phyloP scores from a whole-genome alignment of 2,329 filamentous ascomycete species.

The Phialophora macrospora region DNA sequence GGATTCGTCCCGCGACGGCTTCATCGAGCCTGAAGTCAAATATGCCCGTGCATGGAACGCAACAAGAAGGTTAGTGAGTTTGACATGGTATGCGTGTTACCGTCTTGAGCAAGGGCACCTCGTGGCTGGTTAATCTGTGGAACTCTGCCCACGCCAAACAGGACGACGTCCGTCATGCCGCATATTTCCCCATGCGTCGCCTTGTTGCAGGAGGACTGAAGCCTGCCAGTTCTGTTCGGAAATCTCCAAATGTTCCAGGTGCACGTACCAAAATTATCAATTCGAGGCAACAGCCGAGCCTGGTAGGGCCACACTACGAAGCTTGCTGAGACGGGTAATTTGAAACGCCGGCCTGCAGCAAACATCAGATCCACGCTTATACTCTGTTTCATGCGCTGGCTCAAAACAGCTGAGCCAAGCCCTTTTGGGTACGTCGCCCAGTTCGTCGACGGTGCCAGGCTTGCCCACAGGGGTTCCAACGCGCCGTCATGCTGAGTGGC shows the following conservation, averaged over 20 bases:
- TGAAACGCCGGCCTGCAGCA: conserved; percentile 31
- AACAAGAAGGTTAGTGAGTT: conserved; percentile 34
- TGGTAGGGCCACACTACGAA: conserved; percentile 12
- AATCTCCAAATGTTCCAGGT: conserved; percentile 17
- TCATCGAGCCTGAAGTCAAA: conserved; percentile 36
- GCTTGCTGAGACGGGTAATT: conserved; percentile 22
- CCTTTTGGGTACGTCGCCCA: conserved; percentile 14
- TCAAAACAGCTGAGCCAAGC: conserved; percentile 5
- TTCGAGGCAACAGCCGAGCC: conserved; percentile 5
- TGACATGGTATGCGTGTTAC: conserved; percentile 32
- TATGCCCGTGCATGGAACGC: conserved; percentile 30
- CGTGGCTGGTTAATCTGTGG: conserved; percentile 33
- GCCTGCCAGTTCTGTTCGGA: not conserved
- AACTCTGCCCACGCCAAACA: conserved; percentile 30
- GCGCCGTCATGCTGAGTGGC: conserved; percentile 13
- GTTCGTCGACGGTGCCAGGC: conserved; percentile 16
- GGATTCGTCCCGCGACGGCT: conserved; percentile 29
- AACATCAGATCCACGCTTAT: conserved; percentile 18
- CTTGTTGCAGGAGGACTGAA: conserved; percentile 29
- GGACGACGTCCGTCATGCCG: conserved; percentile 33
- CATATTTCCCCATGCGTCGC: conserved; percentile 32
- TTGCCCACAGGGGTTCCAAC: conserved; percentile 1
- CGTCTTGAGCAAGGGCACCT: conserved; percentile 32
- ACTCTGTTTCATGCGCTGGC: conserved; percentile 25
- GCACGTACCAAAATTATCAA: conserved; percentile 26